Base-by-base conservation (phyloP, 108 stramenopile genomes). In the Fragilaria crotonensis region DNA sequence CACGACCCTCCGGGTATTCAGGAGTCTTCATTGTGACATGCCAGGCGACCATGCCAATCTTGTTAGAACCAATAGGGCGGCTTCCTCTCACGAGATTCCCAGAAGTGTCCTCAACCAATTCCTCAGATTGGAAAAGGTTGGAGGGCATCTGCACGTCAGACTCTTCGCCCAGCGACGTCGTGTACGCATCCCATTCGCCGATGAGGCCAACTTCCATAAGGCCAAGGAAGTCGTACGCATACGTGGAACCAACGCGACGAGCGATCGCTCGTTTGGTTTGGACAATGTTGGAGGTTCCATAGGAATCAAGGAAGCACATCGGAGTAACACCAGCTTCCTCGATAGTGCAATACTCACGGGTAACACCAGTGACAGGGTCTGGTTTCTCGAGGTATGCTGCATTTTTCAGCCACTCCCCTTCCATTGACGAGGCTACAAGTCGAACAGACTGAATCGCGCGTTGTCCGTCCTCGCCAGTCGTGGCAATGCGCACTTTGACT, bases 1-100 rank as follows among this genome's bases (percentile, higher is more conserved):
- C 84, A 53, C 97, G 92, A 21, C 97, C 97, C 64, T 90, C 91
- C 19, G 95, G 96, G 76, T 97, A 98, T 62, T 98, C 95, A 31
- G 97, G 97, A 14, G 97, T 97, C 66, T 94, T 95, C 91, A 98
- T 90, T 7, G 56, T 81, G 27, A 85, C 67, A 52, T 84, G 62
- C 93, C 94, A 98, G 19, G 90, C 93, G 51, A 98, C 82, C 97
- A 98, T 98, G n/a, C 93, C 97, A 64, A 93, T 76, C 63, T 94
- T 90, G 80, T 98, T 98, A 26, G 88, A 88, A 62, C 97, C 97
- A 48, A 96, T 90, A 21, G 81, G 70, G 18, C 97, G 79, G 52
- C 69, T 64, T 47, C 87, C 85, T 53, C 54, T 78, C 23, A 68
- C 66, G 51, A 96, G 80, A 33, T 80, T 67, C 19, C 92, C 90